Evolutionary conservation across 2,329 filamentous ascomycete genomes (phyloP).

Genomic region (Penicillium sp.): DNA sequence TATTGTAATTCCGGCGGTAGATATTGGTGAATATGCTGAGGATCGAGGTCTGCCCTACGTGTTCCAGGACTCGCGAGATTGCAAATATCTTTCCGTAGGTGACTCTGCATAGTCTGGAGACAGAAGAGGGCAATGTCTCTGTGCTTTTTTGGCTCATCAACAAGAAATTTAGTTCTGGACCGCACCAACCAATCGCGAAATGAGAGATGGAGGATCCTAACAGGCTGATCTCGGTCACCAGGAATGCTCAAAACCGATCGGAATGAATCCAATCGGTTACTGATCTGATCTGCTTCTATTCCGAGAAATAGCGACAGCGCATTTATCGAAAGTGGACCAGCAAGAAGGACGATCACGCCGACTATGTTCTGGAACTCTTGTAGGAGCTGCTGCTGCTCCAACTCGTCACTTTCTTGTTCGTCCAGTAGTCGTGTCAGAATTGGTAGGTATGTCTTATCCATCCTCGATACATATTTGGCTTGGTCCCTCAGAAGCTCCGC

Average conservation of each 20-base stretch:
- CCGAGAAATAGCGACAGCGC: no score
- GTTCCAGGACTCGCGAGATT: not conserved
- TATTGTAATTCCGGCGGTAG: not conserved
- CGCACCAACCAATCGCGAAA: no score
- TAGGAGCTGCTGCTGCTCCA: no score
- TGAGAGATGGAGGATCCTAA: conserved; percentile 8
- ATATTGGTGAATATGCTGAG: not conserved
- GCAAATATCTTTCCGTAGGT: not conserved
- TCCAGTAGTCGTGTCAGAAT: not conserved
- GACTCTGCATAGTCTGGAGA: not conserved
- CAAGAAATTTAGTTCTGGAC: no score
- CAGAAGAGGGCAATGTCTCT: not conserved
- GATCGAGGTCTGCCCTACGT: not conserved
- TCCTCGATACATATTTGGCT: conserved; percentile 1
- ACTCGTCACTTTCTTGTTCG: no score
- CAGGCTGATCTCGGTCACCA: conserved; percentile 6
- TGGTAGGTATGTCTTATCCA: conserved; percentile 21
- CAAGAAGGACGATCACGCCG: no score
- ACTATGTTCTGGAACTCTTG: no score
- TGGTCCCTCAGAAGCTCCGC: conserved; percentile 4
- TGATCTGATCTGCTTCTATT: conserved; percentile 2
- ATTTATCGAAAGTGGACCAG: no score
- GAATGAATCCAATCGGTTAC: conserved; percentile 13
- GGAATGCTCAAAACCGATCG: conserved; percentile 16
- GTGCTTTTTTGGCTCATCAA: no score